Evolutionary conservation across 352 stramenopile species (phyloP).

Genomic region (Thalassiosira livingstoniorum): DNA sequence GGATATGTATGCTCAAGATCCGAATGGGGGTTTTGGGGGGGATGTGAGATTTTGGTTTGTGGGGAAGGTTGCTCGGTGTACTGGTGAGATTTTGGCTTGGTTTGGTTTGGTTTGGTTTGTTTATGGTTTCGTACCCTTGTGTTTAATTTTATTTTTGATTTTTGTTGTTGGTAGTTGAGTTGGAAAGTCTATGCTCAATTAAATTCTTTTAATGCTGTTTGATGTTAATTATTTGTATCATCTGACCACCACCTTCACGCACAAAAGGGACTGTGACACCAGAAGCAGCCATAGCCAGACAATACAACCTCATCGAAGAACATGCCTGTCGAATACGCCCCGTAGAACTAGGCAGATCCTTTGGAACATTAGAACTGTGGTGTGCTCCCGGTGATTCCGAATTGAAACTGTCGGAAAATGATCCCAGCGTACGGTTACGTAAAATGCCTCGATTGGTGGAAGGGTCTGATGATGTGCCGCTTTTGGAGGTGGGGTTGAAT

Average conservation of each 20-base stretch:
- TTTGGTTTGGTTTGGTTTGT: background rate
- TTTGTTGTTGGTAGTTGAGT: background rate
- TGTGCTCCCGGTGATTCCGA: conserved; percentile 54
- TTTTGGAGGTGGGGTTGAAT: conserved; percentile 59
- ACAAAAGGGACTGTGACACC: conserved; percentile 45
- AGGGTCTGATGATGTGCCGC: conserved; percentile 32
- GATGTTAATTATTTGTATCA: too few relatives aligned
- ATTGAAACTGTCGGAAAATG: conserved; percentile 34
- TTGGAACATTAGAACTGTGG: conserved; percentile 56
- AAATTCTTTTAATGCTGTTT: too few relatives aligned
- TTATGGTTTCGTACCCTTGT: background rate
- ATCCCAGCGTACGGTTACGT: conserved; percentile 32
- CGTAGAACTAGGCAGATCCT: conserved; percentile 53
- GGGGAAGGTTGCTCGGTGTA: conserved; percentile 60
- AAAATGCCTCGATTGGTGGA: conserved; percentile 40
- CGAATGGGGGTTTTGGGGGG: conserved; percentile 24
- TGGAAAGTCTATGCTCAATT: too few relatives aligned
- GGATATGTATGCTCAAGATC: conserved; percentile 57
- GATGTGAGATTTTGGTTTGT: conserved; percentile 58
- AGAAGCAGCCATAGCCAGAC: conserved; percentile 41
- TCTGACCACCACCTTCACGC: too few relatives aligned
- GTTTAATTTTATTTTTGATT: background rate
- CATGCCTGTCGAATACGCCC: conserved; percentile 56
- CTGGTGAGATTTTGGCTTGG: conserved; percentile 10
- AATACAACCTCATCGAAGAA: conserved; percentile 64